phyloP scores from a whole-genome alignment of 805 yeast genomes.

The Yamadazyma ubonensis region DNA sequence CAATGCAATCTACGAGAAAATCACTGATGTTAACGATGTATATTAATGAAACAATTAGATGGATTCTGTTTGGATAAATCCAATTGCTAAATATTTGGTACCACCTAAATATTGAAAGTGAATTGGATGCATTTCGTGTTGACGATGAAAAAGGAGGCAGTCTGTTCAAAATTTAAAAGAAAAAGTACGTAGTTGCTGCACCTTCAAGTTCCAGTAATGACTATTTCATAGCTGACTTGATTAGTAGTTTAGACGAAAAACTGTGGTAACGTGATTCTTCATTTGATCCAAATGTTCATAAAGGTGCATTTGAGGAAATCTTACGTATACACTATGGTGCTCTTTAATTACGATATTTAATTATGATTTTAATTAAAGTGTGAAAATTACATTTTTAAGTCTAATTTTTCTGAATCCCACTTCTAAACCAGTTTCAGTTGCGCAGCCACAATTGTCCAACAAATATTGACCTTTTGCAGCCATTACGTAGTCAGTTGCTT shows the following conservation, averaged over 20 bases:
- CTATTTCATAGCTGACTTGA: not conserved
- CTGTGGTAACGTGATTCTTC: not conserved
- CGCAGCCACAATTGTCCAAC: no score
- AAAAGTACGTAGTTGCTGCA: not conserved
- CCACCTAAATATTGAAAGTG: not conserved
- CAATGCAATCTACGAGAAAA: not conserved
- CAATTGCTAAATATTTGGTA: not conserved
- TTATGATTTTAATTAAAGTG: no score
- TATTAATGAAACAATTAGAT: not conserved
- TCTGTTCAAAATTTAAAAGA: not conserved
- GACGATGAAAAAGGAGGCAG: slow-evolving; percentile 7
- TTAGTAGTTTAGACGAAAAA: not conserved
- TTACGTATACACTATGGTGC: not conserved
- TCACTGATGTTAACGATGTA: not conserved
- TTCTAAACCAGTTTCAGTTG: no score
- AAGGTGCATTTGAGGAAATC: not conserved
- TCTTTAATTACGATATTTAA: no score
- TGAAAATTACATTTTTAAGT: no score
- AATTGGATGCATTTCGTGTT: not conserved
- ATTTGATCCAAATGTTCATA: not conserved
- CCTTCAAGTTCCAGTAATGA: not conserved
- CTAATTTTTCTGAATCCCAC: no score
- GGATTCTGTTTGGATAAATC: not conserved
- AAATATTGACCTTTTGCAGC: no score
- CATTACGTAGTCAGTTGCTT: no score